A percentile compares a stretch with the other conserved stretches of the same genome.
Conservation (phyloP, 2,329 filamentous ascomycete genomes). For the Pseudofabraea citricarpa region DNA sequence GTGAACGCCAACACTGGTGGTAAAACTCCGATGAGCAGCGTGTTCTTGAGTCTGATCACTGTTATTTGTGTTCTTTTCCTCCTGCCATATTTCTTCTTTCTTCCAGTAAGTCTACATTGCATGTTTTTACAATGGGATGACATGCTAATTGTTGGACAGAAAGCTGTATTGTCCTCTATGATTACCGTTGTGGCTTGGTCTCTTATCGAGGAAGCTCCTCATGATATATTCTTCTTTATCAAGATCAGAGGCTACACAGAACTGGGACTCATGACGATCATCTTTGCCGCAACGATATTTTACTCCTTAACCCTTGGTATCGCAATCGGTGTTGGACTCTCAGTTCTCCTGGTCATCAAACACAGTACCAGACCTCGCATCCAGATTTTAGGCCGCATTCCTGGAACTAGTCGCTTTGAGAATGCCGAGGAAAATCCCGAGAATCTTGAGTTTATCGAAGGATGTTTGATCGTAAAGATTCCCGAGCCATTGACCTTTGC, state of each 20-base stretch:
- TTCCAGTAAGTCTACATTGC: constrained; percentile 65
- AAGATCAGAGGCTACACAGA: constrained; percentile 83
- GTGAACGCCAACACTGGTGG: constrained; percentile 91
- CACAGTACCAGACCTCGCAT: constrained; percentile 91
- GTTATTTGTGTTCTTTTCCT: constrained; percentile 76
- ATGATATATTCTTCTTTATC: constrained; percentile 87
- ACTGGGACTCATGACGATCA: constrained; percentile 79
- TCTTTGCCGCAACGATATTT: constrained; percentile 88
- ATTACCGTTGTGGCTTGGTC: constrained; percentile 94
- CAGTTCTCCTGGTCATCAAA: constrained; percentile 81
- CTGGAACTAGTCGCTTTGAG: constrained; percentile 77
- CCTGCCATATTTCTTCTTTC: constrained; percentile 87
- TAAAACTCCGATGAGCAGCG: constrained; percentile 87
- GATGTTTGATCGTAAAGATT: constrained; percentile 94
- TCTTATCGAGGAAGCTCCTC: constrained; percentile 89
- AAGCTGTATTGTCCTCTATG: constrained; percentile 89
- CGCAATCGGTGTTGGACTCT: constrained; percentile 87
- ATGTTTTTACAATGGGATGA: constrained; percentile 9
- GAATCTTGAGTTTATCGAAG: constrained; percentile 81
- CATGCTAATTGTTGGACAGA: constrained; percentile 45
- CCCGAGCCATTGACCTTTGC: constrained; percentile 95
- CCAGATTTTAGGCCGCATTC: constrained; percentile 88
- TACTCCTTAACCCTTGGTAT: constrained; percentile 93
- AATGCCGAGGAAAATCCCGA: constrained; percentile 74
- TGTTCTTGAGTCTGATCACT: constrained; percentile 79